phyloP scores from a whole-genome alignment of 208 protist species.

The Leishmania aethiopica region DNA sequence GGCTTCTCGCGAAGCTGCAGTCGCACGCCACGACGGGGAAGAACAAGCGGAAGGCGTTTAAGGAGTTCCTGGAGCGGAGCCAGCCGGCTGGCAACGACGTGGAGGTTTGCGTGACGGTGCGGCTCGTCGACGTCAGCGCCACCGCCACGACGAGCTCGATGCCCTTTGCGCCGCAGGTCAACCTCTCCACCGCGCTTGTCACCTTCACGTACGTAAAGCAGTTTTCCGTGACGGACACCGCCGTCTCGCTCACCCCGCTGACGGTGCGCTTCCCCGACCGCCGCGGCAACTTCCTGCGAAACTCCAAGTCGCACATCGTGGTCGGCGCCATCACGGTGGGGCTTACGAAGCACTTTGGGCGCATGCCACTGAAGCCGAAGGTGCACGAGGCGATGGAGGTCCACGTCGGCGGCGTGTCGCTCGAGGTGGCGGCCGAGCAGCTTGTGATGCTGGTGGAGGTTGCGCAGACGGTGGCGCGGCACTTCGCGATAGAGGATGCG shows the following conservation, averaged over 20 bases:
- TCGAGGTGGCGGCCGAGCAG: conserved; percentile 62
- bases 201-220: conserved; percentile 76
- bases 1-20: conserved; percentile 80
- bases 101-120: conserved; percentile 62
- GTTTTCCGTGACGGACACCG: conserved; percentile 59
- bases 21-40: conserved; percentile 67
- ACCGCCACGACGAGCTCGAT: conserved; percentile 31
- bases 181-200: conserved; percentile 49
- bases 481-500: conserved; percentile 63
- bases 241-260: conserved; percentile 61
- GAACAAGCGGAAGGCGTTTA: conserved; percentile 81
- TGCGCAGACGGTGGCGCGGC: conserved; percentile 36
- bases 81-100: conserved; percentile 67
- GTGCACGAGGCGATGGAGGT: conserved; percentile 75
- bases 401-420: conserved; percentile 50
- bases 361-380: conserved; percentile 66
- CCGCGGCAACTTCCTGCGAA: conserved; percentile 20
- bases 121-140: conserved; percentile 55
- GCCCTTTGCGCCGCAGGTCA: conserved; percentile 32
- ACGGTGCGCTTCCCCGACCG: conserved; percentile 39
- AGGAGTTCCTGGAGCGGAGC: conserved; percentile 62
- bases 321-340: conserved; percentile 58
- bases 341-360: conserved; percentile 74
- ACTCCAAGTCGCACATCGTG: conserved; percentile 39
- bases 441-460: conserved; percentile 54